Evolutionary conservation across 2,329 filamentous ascomycete species (phyloP).

Genomic region (Colletotrichum abscissum): DNA sequence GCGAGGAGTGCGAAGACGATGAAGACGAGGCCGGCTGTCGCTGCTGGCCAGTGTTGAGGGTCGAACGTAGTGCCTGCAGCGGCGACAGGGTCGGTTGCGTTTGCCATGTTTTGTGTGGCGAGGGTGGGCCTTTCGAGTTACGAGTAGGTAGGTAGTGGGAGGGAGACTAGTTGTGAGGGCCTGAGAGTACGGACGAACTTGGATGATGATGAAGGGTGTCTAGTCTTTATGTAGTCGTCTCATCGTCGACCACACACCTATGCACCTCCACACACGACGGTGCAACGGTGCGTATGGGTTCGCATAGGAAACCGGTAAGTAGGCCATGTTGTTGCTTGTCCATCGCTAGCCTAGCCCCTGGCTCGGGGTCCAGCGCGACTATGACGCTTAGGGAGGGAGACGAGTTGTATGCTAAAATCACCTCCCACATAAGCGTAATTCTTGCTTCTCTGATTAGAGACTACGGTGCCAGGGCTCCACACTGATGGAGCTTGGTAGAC

Average conservation of each 20-base stretch:
- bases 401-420: not conserved
- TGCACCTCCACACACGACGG: not conserved
- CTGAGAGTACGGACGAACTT: not conserved
- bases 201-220: not conserved
- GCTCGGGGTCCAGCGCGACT: not conserved
- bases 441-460: conserved; percentile 1
- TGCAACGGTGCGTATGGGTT: not conserved
- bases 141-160: too few species aligned
- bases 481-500: not conserved
- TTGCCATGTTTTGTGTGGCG: conserved; percentile 5
- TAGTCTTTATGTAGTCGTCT: not conserved
- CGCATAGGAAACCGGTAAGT: not conserved
- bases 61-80: not conserved
- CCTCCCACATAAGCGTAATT: conserved; percentile 19
- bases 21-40: conserved; percentile 15
- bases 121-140: not conserved
- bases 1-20: conserved; percentile 14
- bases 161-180: not conserved
- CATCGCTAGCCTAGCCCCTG: not conserved
- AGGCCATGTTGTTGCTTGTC: not conserved
- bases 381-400: not conserved
- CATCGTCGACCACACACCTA: not conserved
- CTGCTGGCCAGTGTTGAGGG: conserved; percentile 14
- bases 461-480: not conserved
- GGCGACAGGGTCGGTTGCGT: conserved; percentile 8